phyloP scores from a whole-genome alignment of 495 filamentous ascomycete species.

The Niebla homalea region DNA sequence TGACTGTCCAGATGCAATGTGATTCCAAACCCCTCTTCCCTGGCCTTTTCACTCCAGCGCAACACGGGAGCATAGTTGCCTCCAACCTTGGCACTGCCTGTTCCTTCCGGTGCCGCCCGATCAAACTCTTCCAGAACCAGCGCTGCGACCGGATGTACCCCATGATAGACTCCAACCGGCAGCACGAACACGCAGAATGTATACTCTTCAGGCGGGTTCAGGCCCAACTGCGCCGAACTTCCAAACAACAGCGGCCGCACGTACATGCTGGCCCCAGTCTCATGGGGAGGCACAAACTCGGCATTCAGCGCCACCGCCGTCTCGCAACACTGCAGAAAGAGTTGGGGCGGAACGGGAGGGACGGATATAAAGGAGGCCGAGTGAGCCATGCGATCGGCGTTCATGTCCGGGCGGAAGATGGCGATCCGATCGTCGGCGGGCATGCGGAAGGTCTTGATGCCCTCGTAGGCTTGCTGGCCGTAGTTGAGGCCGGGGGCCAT shows the following conservation, averaged over 20 bases:
- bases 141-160: slow-evolving; percentile 64
- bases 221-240: slow-evolving; percentile 61
- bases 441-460: slow-evolving; percentile 78
- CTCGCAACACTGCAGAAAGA: slow-evolving; percentile 61
- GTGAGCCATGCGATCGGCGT: slow-evolving; percentile 69
- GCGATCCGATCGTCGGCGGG: slow-evolving; percentile 45
- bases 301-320: slow-evolving; percentile 76
- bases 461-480: slow-evolving; percentile 87
- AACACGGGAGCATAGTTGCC: slow-evolving; percentile 79
- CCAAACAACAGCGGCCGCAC: slow-evolving; percentile 81
- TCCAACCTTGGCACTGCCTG: slow-evolving; percentile 60
- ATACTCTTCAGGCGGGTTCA: slow-evolving; percentile 78
- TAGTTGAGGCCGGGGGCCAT: slow-evolving; percentile 89
- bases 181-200: slow-evolving; percentile 74
- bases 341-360: slow-evolving; percentile 55
- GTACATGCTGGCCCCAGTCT: slow-evolving; percentile 78
- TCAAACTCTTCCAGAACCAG: slow-evolving; percentile 69
- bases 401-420: slow-evolving; percentile 69
- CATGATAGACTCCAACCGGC: slow-evolving; percentile 83
- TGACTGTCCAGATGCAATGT: slow-evolving; percentile 78
- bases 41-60: slow-evolving; percentile 62
- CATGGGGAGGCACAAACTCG: slow-evolving; percentile 72
- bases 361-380: slow-evolving; percentile 67
- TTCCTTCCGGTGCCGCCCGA: slow-evolving; percentile 59
- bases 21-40: slow-evolving; percentile 62